Conservation (phyloP, 306 rosid species). For the Trifolium subterraneum region DNA sequence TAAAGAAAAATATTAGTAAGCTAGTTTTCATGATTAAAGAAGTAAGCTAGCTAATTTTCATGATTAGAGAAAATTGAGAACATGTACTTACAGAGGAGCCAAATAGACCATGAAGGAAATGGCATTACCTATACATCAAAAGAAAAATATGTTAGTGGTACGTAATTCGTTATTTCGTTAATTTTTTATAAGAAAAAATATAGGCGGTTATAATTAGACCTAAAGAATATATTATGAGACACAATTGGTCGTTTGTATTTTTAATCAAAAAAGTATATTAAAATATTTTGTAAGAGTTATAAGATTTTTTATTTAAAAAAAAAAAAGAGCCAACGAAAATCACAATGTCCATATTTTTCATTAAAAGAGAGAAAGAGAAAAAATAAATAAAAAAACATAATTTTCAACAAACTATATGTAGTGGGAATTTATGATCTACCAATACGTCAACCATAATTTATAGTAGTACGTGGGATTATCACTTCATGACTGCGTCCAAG, state of each 20-base stretch:
- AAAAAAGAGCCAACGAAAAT: no score
- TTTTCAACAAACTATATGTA: not conserved
- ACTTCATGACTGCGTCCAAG: not conserved
- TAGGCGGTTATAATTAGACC: not conserved
- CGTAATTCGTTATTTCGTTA: not conserved
- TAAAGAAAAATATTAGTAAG: not conserved
- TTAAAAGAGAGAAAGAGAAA: no score
- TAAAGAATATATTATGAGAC: not conserved
- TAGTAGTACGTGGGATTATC: constrained; percentile 16
- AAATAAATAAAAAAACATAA: not conserved
- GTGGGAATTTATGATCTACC: constrained; percentile 38
- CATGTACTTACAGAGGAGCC: constrained; percentile 78
- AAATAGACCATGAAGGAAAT: constrained; percentile 75
- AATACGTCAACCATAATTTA: constrained; percentile 28
- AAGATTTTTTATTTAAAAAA: no score
- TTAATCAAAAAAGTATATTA: no score
- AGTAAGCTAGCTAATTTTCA: no score
- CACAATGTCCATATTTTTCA: no score
- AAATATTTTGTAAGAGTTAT: no score
- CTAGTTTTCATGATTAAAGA: no score
- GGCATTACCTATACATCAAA: constrained; percentile 60
- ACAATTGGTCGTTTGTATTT: not conserved
- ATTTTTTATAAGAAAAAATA: not conserved
- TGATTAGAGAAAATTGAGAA: no score
- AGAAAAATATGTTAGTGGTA: not conserved